These are phyloP conservation scores for Dactylellina haptotyla DNA, from an alignment of 2,329 filamentous ascomycete genomes.

Conservation along the genomic window DNA sequence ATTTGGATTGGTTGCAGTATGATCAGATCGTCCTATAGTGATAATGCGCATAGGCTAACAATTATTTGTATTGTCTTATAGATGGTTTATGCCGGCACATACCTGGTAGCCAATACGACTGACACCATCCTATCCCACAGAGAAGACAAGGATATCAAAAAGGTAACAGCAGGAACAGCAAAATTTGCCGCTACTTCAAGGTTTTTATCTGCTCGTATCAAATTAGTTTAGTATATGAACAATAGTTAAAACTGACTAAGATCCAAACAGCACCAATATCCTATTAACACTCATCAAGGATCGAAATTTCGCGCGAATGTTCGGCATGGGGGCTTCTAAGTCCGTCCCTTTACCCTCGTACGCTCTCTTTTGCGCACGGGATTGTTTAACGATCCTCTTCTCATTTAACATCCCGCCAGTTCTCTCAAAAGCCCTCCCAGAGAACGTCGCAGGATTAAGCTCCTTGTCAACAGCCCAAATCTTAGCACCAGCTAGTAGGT, in stretches of 20 bases:
- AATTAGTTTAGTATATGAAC: neutral
- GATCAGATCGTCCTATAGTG: neutral
- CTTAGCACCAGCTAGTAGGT: slow-evolving; percentile 73
- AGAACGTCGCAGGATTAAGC: slow-evolving; percentile 57
- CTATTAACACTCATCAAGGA: slow-evolving; percentile 90
- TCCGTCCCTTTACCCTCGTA: slow-evolving; percentile 74
- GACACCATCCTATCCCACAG: slow-evolving; percentile 78
- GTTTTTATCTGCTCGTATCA: slow-evolving; percentile 15
- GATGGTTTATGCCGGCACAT: slow-evolving; percentile 85
- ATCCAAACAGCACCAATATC: slow-evolving; percentile 73
- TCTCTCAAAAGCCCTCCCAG: slow-evolving; percentile 75
- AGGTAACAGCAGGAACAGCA: slow-evolving; percentile 75
- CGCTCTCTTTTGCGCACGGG: slow-evolving; percentile 80
- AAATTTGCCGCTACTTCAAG: slow-evolving; percentile 84
- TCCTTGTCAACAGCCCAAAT: slow-evolving; percentile 80
- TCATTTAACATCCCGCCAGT: slow-evolving; percentile 88
- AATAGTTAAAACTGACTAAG: neutral
- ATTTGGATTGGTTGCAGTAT: slow-evolving; percentile 58
- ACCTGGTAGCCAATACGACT: slow-evolving; percentile 85
- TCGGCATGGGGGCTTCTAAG: slow-evolving; percentile 71
- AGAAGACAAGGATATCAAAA: slow-evolving; percentile 58
- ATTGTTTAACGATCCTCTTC: slow-evolving; percentile 89
- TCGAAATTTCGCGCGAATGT: slow-evolving; percentile 82
- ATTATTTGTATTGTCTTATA: slow-evolving; percentile 59
- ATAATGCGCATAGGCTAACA: neutral